phyloP scores from a whole-genome alignment of 2,329 filamentous ascomycete species.

The Fusarium albosuccineum region DNA sequence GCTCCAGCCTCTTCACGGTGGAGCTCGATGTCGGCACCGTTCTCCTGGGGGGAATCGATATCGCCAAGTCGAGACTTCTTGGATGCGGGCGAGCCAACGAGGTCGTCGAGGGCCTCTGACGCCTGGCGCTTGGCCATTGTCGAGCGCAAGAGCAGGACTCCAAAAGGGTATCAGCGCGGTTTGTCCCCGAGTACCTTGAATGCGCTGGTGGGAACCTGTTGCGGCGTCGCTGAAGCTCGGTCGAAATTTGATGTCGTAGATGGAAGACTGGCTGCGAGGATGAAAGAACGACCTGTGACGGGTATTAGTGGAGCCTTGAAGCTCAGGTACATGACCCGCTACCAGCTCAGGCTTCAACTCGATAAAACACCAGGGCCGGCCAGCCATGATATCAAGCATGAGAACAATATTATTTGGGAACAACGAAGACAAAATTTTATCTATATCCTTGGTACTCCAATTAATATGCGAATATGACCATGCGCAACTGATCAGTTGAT shows the following conservation, averaged over 20 bases:
- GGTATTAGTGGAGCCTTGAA: conserved; percentile 37
- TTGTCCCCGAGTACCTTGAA: background rate
- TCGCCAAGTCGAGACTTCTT: conserved; percentile 69
- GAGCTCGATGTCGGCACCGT: conserved; percentile 47
- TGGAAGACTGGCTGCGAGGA: conserved; percentile 29
- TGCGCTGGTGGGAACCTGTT: background rate
- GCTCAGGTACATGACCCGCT: conserved; percentile 30
- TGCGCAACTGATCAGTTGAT: conserved; percentile 10
- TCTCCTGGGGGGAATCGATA: conserved; percentile 54
- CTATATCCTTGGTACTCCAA: conserved; percentile 39
- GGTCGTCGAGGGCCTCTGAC: conserved; percentile 70
- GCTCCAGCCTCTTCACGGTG: conserved; percentile 40
- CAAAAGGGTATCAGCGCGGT: background rate
- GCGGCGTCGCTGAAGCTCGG: conserved; percentile 17
- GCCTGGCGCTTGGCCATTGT: conserved; percentile 69
- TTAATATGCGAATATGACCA: conserved; percentile 23
- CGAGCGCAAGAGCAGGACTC: background rate
- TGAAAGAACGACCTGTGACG: conserved; percentile 13
- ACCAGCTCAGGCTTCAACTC: background rate
- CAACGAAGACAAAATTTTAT: conserved; percentile 24
- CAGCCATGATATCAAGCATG: background rate
- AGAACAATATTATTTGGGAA: background rate
- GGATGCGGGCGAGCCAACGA: conserved; percentile 69
- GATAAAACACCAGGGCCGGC: background rate
- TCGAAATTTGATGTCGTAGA: conserved; percentile 28